A percentile compares a stretch with the other conserved stretches of the same genome.
Conservation (phyloP, 148 eudicot species). For the Rhododendron vialii region DNA sequence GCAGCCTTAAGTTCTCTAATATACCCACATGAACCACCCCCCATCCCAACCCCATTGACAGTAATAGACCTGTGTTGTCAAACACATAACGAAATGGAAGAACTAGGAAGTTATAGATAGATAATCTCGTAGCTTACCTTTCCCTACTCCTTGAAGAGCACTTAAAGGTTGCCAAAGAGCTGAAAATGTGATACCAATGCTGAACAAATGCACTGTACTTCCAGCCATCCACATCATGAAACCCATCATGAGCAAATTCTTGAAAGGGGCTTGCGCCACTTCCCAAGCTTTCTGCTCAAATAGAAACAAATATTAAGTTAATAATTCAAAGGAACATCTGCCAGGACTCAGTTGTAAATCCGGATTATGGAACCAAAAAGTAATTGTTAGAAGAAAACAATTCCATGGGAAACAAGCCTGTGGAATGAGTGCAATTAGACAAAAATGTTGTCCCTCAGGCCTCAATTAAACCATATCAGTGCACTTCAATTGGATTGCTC, state of each 20-base stretch:
- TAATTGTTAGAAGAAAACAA: not conserved
- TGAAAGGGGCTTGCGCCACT: slow-evolving; percentile 90
- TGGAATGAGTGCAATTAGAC: not conserved
- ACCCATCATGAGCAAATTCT: slow-evolving; percentile 93
- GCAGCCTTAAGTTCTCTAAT: not conserved
- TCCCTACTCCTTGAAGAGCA: slow-evolving; percentile 94
- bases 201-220: slow-evolving; percentile 92
- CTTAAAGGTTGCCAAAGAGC: slow-evolving; percentile 92
- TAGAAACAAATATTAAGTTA: not conserved
- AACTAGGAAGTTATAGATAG: not conserved
- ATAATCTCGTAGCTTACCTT: slow-evolving; percentile 37
- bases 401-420: not conserved
- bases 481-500: not conserved
- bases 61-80: not conserved
- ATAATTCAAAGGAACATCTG: not conserved
- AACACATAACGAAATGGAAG: not conserved
- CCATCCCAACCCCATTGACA: not conserved
- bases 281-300: slow-evolving; percentile 94
- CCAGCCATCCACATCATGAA: slow-evolving; percentile 99
- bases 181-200: slow-evolving; percentile 95
- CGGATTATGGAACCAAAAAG: not conserved
- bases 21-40: not conserved
- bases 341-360: not conserved
- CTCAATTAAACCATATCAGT: not conserved
- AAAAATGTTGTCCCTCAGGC: not conserved